Base-by-base conservation (phyloP, 768 basidiomycete genomes). In the Tulasnella sp. region DNA sequence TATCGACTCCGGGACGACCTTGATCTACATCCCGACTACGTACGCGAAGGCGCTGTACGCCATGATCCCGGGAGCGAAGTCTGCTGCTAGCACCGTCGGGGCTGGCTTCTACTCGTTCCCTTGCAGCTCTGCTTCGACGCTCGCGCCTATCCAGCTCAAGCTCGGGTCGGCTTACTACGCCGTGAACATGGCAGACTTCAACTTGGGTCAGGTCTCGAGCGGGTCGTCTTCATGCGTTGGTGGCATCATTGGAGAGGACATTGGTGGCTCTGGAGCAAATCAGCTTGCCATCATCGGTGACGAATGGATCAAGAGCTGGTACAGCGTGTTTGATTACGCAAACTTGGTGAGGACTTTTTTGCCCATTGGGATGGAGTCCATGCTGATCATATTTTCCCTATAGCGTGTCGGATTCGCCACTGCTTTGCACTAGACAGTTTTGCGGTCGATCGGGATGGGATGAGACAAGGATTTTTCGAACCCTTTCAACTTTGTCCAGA, bases 201-300 rank as follows among this genome's bases (percentile, higher is more conserved):
- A 59, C 29, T 48, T 59, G 21, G 57, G 57, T 4, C 48, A 38
- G 34, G 34, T 31, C 17, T 22, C 22, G 15, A 19, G 41, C 15
- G 60, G 53, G n/a, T 61, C 60, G 10, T 58, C n/a, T 34, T 17
- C 30, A 19, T 63, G 60, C 31, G 44, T 63, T 22, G 62, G 60
- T 22, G 60, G 53, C 9, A 59, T 63, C 38, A 53, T 53, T 30
- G 43, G 52, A 30, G 34, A 51, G 57, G 67, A 11, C 4, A 50
- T 21, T 15, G 22, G 22, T 15, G 15, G 15, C 12, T 21, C 19
- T 11, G 30, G 19, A 4, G 60, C n/a, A n/a, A 12, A 15, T 10
- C 24, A 27, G 4, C 22, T 50, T 29, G 62, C 60, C 10, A 52
- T 59, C 25, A 44, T 62, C 41, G 61, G 61, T 7, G 61, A 62